Conservation (phyloP, 495 filamentous ascomycete species). For the Neurospora discreta region DNA sequence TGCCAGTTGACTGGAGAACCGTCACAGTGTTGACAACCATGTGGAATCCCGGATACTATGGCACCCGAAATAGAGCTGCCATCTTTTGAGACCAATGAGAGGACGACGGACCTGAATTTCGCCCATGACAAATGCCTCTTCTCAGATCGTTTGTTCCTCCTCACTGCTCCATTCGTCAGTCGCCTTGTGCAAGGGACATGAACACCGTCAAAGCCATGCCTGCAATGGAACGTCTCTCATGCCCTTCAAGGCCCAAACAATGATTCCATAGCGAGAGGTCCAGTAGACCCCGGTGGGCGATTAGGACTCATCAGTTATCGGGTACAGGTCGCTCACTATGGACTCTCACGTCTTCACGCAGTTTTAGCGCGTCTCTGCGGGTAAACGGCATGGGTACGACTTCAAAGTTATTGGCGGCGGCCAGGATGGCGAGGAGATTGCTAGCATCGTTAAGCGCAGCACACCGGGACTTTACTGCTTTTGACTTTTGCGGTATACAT, state of each 20-base stretch:
- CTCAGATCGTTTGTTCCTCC: background rate
- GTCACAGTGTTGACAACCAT: background rate
- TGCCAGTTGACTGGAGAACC: background rate
- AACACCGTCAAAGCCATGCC: background rate
- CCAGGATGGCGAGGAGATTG: background rate
- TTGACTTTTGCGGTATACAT: background rate
- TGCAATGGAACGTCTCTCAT: background rate
- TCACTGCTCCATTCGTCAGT: background rate
- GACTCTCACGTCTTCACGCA: background rate
- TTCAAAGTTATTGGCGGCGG: background rate
- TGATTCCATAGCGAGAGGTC: background rate
- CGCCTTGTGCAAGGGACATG: background rate
- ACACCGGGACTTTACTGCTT: background rate
- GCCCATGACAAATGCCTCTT: background rate
- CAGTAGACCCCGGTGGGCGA: background rate
- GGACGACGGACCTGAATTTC: background rate
- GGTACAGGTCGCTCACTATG: background rate
- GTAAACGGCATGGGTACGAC: background rate
- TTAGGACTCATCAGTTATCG: background rate
- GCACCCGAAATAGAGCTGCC: background rate
- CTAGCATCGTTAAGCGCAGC: conserved; percentile 10
- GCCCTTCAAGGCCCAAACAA: background rate
- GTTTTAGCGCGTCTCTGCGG: background rate
- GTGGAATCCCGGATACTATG: background rate
- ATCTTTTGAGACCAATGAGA: background rate